These are phyloP conservation scores for Metrosideros polymorpha DNA, from an alignment of 441 rosid genomes.

Conservation along the genomic window DNA sequence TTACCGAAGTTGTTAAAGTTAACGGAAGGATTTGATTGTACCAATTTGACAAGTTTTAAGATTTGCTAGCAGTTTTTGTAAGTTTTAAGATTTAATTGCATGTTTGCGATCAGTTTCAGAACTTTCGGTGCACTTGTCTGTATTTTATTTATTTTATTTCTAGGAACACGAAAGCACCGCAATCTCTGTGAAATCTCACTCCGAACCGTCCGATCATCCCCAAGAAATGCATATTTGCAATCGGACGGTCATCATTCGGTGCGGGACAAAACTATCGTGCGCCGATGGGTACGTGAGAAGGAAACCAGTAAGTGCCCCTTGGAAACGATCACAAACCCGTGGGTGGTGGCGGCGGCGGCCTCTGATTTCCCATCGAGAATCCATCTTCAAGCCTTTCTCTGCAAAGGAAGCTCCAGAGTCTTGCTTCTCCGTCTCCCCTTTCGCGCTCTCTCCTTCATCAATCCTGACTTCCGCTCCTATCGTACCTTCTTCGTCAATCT, in stretches of 20 bases:
- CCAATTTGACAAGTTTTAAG: no score
- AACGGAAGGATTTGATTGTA: no score
- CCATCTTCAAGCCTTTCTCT: background rate
- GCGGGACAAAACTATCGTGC: background rate
- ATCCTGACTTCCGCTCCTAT: background rate
- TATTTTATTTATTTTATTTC: no score
- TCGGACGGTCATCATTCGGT: background rate
- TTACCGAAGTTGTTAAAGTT: no score
- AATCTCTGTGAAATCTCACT: background rate
- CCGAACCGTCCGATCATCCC: background rate
- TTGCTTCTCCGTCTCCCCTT: background rate
- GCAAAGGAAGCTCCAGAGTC: background rate
- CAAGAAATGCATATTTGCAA: background rate
- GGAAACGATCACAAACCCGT: background rate
- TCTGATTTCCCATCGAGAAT: background rate
- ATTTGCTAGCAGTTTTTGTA: no score
- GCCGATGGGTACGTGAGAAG: background rate
- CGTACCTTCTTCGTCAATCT: background rate
- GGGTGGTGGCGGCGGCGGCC: background rate
- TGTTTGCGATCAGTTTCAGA: no score
- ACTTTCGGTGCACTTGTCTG: no score
- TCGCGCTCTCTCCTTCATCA: background rate
- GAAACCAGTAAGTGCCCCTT: background rate
- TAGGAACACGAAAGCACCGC: background rate
- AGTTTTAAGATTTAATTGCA: no score